Evolutionary conservation across 345 rosid species (phyloP).

Genomic region (Ceriops decandra): DNA sequence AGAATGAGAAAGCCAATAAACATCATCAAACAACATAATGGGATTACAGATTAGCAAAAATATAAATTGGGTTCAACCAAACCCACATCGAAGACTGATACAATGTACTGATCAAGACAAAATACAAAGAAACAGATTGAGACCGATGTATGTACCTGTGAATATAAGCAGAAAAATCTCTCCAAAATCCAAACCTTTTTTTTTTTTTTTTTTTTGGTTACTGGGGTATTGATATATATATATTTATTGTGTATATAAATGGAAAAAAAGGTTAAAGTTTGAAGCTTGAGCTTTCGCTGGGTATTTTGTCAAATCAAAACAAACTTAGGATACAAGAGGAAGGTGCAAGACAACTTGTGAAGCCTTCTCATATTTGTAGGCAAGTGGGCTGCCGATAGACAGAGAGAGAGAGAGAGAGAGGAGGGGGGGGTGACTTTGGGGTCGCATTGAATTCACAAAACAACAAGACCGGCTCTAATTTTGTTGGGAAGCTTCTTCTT

Average conservation of each 20-base stretch:
- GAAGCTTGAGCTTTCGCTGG: background rate
- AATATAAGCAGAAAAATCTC: slow-evolving; percentile 11
- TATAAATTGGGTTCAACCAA: background rate
- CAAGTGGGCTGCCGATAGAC: background rate
- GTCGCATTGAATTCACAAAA: slow-evolving; percentile 40
- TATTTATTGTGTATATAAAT: background rate
- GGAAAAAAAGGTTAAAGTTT: background rate
- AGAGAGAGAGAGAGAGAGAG: slow-evolving; percentile 15
- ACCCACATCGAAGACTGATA: background rate
- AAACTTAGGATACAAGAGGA: slow-evolving; percentile 11
- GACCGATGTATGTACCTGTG: slow-evolving; percentile 32
- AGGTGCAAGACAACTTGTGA: slow-evolving; percentile 17
- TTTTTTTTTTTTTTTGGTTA: background rate
- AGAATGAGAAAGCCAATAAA: too few relatives aligned
- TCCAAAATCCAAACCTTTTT: background rate
- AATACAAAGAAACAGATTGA: slow-evolving; percentile 3
- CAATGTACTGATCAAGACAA: background rate
- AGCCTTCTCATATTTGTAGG: slow-evolving; percentile 27
- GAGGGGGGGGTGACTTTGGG: slow-evolving; percentile 9
- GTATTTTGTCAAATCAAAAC: slow-evolving; percentile 18
- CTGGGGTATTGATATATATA: background rate
- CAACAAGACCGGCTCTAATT: slow-evolving; percentile 17
- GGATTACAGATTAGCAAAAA: too few relatives aligned
- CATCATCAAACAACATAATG: too few relatives aligned
- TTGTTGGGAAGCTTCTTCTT: slow-evolving; percentile 7